Evolutionary conservation across 345 rosid species (phyloP), one percentile per base, ranked within the genome.

Genomic region (Euclidium syriacum): DNA sequence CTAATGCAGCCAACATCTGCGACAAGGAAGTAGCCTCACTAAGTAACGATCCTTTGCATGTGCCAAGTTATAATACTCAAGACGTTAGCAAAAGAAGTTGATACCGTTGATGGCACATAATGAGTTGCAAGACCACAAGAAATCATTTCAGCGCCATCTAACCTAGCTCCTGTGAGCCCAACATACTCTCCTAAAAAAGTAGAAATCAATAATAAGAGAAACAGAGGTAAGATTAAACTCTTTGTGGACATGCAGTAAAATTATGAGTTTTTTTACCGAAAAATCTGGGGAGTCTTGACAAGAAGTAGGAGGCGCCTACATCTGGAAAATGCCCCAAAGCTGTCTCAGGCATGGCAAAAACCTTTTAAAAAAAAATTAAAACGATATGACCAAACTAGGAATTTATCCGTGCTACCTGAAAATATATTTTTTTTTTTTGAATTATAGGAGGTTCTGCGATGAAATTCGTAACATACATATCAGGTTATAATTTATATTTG

Each of bases 41-140:
- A 5, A 39, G 43, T 11, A 39, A n/a, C 43, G 14, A 36, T 36
- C 41, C 1, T 36, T 36, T 10, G 15, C 10, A 47, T 16, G 49
- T n/a, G n/a, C n/a, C n/a, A 58, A 20, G 23, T 30, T 49, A 15
- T 15, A 16, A 39, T 5, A 39, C 16, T 39, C 12, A 39, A 4
- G 5, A 5, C n/a, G n/a, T n/a, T n/a, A 5, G 60, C 19, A 22
- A 22, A 14, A 36, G 30, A 65, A 39, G 49, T 52, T 52, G 54
- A 49, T 82, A 87, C 91, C 52, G 47, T 58, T 35, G 84, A 78
- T 25, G 85, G 83, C 52, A 87, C 80, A 53, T 76, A 83, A 64
- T 87, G 95, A 49, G 95, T 87, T 35, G 89, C 91, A 65, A 87
- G 88, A 64, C 91, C 95, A 70, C 85, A 81, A 41, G 83, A 78